Base-by-base conservation (phyloP, 495 filamentous ascomycete genomes). In the Xylaria scruposa region DNA sequence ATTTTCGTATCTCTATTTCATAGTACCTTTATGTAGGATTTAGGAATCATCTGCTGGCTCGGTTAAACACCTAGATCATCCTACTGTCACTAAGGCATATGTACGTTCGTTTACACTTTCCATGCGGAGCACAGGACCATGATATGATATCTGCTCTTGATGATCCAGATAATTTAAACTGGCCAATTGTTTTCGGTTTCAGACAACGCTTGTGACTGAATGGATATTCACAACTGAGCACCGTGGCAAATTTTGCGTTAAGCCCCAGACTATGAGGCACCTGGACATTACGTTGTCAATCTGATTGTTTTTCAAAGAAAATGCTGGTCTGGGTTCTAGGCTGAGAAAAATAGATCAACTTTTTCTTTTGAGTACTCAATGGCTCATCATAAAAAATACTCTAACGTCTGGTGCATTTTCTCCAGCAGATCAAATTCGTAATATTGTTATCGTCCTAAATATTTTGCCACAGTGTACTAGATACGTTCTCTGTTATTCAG, bases 221-320 rank as follows among this genome's bases (percentile, higher is more conserved):
- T 95, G 95, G 7, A 92, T 93, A 8, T 96, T 98, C 84, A 93
- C 93, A 53, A 93, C 91, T 3, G 95, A 97, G 78, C 90, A 93
- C 73, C 78, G 90, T 60, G 92, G 92, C 75, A 87, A 84, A 67
- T 73, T 61, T 15, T 79, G 82, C 54, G 75, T 42, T 17, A 83
- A 84, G 64, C 81, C 87, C 8, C 85, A 88, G 71, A 72, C 83
- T 31, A 81, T 86, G n/a, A 62, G 73, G 1, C 75, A 26, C 4
- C 13, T 6, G 10, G 29, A 47, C 12, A 42, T 53, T 4, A 33
- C 49, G 7, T 31, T 9, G 24, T 56, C 29, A 4, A 31, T 31
- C 26, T 26, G 10, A 56, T 31, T 31, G 19, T 17, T 56, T 7
- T 26, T 10, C 12, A 1, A 29, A 47, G 10, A 56, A 26, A 15